A percentile compares a stretch with the other conserved stretches of the same genome.
Evolutionary conservation across 257 asterid species (phyloP).

Genomic region (Solanum pennellii): DNA sequence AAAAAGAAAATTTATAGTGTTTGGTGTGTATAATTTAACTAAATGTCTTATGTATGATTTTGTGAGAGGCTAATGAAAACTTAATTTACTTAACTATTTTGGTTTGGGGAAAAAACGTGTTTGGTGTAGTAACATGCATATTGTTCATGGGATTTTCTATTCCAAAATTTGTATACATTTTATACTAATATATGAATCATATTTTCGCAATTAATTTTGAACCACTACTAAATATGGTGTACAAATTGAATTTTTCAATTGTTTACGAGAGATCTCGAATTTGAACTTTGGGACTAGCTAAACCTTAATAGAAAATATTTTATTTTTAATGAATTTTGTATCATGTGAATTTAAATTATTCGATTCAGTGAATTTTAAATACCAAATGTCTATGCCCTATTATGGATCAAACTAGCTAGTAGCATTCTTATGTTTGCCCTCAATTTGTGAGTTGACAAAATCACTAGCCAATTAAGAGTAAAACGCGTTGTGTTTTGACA

Average conservation of each 20-base stretch:
- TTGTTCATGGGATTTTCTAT: background rate
- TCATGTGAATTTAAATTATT: background rate
- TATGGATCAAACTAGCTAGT: background rate
- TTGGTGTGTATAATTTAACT: background rate
- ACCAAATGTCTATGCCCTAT: background rate
- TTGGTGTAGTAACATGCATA: background rate
- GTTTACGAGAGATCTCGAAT: accelerated
- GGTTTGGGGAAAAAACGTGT: background rate
- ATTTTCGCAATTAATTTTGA: background rate
- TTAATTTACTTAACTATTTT: background rate
- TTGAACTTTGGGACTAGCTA: accelerated
- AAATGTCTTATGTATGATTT: background rate
- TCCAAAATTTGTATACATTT: background rate
- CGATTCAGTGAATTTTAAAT: accelerated
- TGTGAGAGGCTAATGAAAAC: background rate
- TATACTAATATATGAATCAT: too few relatives aligned
- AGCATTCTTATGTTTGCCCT: background rate
- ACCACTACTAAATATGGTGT: background rate
- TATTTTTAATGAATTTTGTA: too few relatives aligned
- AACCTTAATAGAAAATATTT: accelerated
- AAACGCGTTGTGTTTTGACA: background rate
- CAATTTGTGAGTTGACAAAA: background rate
- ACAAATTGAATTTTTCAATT: background rate
- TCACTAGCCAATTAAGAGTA: background rate
- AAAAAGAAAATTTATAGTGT: background rate